Conservation (phyloP, 1,284 basidiomycete species). For the Termitomyces sp. region DNA sequence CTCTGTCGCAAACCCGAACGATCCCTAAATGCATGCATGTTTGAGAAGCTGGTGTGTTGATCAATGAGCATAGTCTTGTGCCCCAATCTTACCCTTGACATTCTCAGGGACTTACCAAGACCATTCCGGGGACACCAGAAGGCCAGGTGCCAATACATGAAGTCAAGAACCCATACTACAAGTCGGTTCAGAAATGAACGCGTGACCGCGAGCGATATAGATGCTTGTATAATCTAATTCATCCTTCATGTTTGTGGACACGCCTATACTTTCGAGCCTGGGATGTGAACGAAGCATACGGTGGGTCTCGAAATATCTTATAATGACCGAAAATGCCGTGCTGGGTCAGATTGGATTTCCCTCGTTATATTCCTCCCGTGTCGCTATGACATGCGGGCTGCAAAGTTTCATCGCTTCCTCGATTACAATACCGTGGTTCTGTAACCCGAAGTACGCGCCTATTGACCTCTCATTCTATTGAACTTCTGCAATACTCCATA, state of each 20-base stretch:
- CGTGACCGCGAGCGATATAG: constrained; percentile 10
- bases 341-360: not conserved
- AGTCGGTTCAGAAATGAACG: constrained; percentile 57
- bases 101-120: constrained; percentile 82
- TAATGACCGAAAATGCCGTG: no score
- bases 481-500: not conserved
- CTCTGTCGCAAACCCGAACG: constrained; percentile 89
- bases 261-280: not conserved
- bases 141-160: constrained; percentile 89
- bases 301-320: not conserved
- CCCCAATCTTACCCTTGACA: not conserved
- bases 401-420: not conserved
- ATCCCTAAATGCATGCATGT: constrained; percentile 91
- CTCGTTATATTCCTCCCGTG: not conserved
- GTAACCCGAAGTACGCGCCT: not conserved
- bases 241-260: not conserved
- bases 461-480: not conserved
- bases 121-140: constrained; percentile 86
- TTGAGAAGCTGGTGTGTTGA: constrained; percentile 82
- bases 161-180: constrained; percentile 80
- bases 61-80: not conserved
- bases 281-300: not conserved
- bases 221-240: constrained; percentile 17
- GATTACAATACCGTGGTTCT: not conserved
- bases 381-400: not conserved